phyloP scores from a whole-genome alignment of 257 asterid genomes.

The Fraxinus quadrangulata region DNA sequence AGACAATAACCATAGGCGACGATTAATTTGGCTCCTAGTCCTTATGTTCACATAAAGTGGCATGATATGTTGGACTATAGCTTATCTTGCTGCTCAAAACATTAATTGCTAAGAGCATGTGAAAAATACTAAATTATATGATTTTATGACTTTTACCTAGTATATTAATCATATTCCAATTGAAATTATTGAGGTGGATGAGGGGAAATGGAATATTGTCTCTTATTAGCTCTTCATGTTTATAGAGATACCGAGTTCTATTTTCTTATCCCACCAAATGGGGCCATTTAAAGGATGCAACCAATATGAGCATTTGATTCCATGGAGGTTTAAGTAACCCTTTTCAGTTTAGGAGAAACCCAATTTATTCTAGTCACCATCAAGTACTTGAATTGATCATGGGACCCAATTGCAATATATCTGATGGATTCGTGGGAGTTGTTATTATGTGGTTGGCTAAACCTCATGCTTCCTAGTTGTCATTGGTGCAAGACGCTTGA shows the following conservation, averaged over 20 bases:
- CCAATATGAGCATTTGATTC: not conserved
- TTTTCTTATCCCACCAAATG: not conserved
- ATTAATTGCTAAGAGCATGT: not conserved
- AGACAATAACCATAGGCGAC: not conserved
- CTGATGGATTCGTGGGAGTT: not conserved
- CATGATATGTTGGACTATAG: not conserved
- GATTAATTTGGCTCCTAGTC: not conserved
- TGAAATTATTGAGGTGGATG: not conserved
- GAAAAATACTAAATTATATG: not conserved
- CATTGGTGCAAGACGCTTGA: not conserved
- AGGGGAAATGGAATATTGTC: not conserved
- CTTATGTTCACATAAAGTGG: not conserved
- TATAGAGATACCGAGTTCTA: not conserved
- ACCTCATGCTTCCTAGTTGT: not conserved
- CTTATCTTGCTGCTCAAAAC: constrained; percentile 6
- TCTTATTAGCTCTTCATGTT: not conserved
- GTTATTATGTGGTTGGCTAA: not conserved
- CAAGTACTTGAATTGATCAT: not conserved
- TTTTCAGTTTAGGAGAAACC: not conserved
- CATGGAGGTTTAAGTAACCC: not conserved
- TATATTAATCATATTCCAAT: not conserved
- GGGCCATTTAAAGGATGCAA: not conserved
- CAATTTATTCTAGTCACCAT: not conserved
- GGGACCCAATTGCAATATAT: not conserved
- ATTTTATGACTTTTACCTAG: not conserved